Evolutionary conservation across 257 asterid species (phyloP).

Genomic region (Plectranthus barbatus): DNA sequence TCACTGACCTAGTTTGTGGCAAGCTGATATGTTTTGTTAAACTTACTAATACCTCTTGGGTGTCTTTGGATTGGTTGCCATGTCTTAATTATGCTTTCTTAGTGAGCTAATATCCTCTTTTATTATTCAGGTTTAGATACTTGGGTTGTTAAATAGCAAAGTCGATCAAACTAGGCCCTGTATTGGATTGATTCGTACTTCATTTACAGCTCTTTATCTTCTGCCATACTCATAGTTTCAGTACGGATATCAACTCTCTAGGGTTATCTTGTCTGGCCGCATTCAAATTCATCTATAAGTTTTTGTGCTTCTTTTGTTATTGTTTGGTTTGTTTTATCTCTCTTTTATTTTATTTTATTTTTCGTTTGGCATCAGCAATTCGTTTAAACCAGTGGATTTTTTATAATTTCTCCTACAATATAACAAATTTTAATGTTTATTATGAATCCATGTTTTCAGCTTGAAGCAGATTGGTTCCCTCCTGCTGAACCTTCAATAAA

Average conservation of each 20-base stretch:
- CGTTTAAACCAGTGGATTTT: background rate
- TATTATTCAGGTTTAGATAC: background rate
- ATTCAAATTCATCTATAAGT: background rate
- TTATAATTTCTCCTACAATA: background rate
- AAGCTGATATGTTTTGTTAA: background rate
- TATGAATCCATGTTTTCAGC: slow-evolving; percentile 37
- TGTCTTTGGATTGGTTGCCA: background rate
- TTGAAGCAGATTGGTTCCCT: slow-evolving; percentile 71
- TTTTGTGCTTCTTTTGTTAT: background rate
- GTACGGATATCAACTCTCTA: background rate
- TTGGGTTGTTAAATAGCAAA: background rate
- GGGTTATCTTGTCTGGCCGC: background rate
- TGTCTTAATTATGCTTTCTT: background rate
- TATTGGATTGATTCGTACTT: background rate
- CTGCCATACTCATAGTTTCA: background rate
- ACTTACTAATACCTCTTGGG: background rate
- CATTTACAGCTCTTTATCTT: background rate
- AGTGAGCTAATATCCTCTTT: background rate
- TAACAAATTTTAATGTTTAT: slow-evolving; percentile 2
- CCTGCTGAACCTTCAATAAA: slow-evolving; percentile 71
- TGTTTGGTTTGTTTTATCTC: background rate
- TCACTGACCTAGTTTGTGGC: background rate
- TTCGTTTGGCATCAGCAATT: background rate
- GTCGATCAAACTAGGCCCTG: background rate
- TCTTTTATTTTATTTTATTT: background rate